Evolutionary conservation across 2,329 filamentous ascomycete species (phyloP), one percentile per base, ranked within the genome.

Genomic region (Pseudocercospora vitis): DNA sequence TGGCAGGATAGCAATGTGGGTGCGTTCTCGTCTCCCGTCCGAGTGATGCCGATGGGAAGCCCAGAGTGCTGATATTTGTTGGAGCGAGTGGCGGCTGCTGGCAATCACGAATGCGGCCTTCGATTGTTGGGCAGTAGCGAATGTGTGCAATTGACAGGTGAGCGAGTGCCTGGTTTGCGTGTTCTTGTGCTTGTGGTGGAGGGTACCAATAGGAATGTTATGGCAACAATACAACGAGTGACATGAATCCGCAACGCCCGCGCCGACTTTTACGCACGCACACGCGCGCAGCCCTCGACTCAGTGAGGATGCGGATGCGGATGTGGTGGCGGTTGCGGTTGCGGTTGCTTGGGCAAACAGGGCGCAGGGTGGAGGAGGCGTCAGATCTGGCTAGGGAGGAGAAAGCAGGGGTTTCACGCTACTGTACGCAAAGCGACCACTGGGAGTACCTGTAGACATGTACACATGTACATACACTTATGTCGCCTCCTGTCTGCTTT

Each of bases 221-320:
- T n/a, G n/a, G n/a, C 37, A 40, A 40, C 23, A 40, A 40, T 40
- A 24, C 37, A 24, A 40, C 37, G 37, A 40, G 37, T 40, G 37
- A 40, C 23, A 24, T 40, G 37, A 40, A 39, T 19, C 35, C 35
- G 35, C 35, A 39, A 39, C 16, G 21, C 14, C 35, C 18, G 35
- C 35, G 35, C 35, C 35, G 16, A 23, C 35, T 14, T 18, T 21
- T 19, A 39, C 16, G 35, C 35, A 39, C 35, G 18, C 32, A 18
- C 35, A 39, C 33, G 16, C 16, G 11, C 33, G 11, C 16, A 39
- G 11, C 3, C 33, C n/a, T n/a, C n/a, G n/a, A n/a, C n/a, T n/a
- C n/a, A n/a, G n/a, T n/a, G n/a, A n/a, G n/a, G n/a, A n/a, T n/a
- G n/a, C n/a, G n/a, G n/a, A n/a, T n/a, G n/a, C n/a, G n/a, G n/a